Evolutionary conservation across 352 stramenopile genomes (phyloP).

Genomic region (Phytopythium boreale): DNA sequence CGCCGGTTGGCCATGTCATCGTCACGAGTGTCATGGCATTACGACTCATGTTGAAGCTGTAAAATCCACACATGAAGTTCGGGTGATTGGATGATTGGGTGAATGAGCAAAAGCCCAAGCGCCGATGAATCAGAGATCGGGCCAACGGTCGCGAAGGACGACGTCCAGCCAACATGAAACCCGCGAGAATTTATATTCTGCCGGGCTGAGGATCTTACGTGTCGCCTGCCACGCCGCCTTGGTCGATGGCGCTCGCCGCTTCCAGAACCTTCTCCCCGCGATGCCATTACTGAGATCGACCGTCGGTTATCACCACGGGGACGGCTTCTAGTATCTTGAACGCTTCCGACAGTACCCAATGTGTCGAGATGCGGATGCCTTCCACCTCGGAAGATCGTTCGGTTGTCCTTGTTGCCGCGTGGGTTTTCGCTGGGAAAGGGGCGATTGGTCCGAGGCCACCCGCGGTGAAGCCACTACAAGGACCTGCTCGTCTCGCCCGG

Average conservation of each 20-base stretch:
- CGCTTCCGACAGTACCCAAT: not conserved
- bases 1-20: no score
- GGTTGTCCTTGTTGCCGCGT: not conserved
- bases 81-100: no score
- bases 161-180: not conserved
- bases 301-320: not conserved
- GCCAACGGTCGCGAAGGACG: no score
- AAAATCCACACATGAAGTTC: no score
- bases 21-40: no score
- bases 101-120: no score
- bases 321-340: not conserved
- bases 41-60: no score
- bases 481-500: no score
- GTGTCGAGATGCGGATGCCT: not conserved
- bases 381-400: not conserved
- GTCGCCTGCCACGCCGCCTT: not conserved
- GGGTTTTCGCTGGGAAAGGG: not conserved
- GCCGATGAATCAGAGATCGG: no score
- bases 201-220: not conserved
- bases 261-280: not conserved
- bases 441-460: conserved; percentile 3
- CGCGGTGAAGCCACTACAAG: not conserved
- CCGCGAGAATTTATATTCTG: not conserved
- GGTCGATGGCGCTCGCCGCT: not conserved
- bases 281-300: not conserved